Evolutionary conservation across 306 rosid genomes (phyloP), one percentile per base, ranked within the genome.

Genomic region (Begonia fuchsioides): DNA sequence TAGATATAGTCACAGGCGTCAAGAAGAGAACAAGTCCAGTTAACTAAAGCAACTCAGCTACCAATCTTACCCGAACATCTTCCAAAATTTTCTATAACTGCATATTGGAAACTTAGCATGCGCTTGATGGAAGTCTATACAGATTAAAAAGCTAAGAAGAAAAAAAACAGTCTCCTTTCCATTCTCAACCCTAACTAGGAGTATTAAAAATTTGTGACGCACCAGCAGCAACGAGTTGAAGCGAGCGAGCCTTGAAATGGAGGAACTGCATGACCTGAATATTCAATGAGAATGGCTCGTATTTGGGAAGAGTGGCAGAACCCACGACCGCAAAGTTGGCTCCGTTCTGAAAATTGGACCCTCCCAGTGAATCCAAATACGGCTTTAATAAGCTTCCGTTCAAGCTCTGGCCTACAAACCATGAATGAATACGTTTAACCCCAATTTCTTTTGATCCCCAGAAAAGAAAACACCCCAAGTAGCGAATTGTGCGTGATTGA

Each of bases 281-380:
- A 56, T 69, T 84, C 51, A 88, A 72, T 51, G 95, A 65, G 66
- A 88, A 88, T 38, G 97, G 97, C 16, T 84, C 61, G 47, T 69
- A 86, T 53, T 64, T 75, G 15, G 97, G 97, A 18, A 88, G 81
- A 40, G 83, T 81, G 44, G 93, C 67, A 52, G 93, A 88, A 53
- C 97, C 97, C 19, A 76, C 90, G 14, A 88, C 68, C 1, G 97
- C 97, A 75, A 88, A 88, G 66, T 78, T 88, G 13, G 87, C 97
- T 9, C 97, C 97, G 72, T 82, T 88, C 63, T 71, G 48, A 77
- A 88, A 88, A 49, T 62, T 55, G 17, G 76, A 53, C 51, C 76
- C 83, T 40, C 78, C 68, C 54, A 88, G 56, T 39, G 95, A 58
- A 67, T 88, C 95, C 54, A 88, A 54, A 54, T 84, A 88, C 51